Percentiles rank a stretch among this genome's conserved stretches.
These are phyloP conservation scores for Lobosporangium transversale DNA, from an alignment of 192 early-diverging fungal genomes.

Conservation along the genomic window DNA sequence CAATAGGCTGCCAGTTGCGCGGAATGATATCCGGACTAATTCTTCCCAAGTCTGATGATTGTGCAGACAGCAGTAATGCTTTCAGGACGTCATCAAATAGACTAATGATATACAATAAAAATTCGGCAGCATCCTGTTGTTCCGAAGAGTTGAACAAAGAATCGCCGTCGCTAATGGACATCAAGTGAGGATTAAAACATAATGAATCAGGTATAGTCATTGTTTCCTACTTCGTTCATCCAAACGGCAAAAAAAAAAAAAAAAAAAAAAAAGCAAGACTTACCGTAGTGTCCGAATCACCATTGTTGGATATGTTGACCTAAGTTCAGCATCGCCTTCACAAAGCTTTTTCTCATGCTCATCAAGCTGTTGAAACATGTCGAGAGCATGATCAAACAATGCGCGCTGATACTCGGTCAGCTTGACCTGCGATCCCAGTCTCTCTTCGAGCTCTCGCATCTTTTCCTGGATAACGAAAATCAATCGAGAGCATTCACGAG, in stretches of 20 bases:
- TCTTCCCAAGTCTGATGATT: not conserved
- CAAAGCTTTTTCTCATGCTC: not conserved
- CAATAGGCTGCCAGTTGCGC: conserved; percentile 28
- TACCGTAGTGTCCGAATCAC: conserved; percentile 31
- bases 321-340: not conserved
- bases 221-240: not conserved
- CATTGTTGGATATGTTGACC: conserved; percentile 20
- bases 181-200: not conserved
- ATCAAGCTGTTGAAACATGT: conserved; percentile 3
- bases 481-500: conserved; percentile 7
- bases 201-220: not conserved
- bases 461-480: conserved; percentile 19
- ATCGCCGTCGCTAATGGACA: conserved; percentile 10
- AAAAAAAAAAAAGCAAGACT: too few species aligned
- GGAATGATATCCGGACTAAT: not conserved
- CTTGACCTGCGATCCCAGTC: not conserved
- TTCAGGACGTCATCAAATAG: conserved; percentile 41
- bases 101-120: conserved; percentile 31
- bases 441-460: conserved; percentile 5
- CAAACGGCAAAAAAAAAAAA: not conserved
- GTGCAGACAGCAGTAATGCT: not conserved
- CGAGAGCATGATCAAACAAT: conserved; percentile 14
- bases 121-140: conserved; percentile 49
- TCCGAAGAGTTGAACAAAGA: conserved; percentile 39
- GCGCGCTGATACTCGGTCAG: conserved; percentile 16